phyloP scores from a whole-genome alignment of 176 grass and related monocot species.

The Typha latifolia region DNA sequence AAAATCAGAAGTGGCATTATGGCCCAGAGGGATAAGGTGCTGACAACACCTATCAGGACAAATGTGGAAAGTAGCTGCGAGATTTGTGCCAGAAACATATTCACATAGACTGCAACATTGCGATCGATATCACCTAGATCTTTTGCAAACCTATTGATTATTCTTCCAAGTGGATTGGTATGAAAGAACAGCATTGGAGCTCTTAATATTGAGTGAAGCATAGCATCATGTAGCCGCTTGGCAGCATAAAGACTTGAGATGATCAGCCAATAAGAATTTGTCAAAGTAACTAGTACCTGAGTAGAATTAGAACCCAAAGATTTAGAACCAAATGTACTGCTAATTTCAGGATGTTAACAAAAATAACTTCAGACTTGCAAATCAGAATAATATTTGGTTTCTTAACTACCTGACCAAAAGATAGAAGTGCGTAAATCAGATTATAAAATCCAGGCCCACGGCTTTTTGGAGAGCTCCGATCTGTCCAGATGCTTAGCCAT shows the following conservation, averaged over 20 bases:
- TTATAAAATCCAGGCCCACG: slow-evolving; percentile 77
- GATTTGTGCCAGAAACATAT: slow-evolving; percentile 95
- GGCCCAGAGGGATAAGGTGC: slow-evolving; percentile 92
- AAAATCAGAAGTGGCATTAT: slow-evolving; percentile 97
- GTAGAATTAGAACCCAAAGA: slow-evolving; percentile 1
- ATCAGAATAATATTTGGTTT: background rate
- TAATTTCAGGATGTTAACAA: too few species aligned
- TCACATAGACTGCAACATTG: slow-evolving; percentile 75
- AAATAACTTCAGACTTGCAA: too few species aligned
- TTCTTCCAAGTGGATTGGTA: slow-evolving; percentile 94
- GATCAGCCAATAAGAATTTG: slow-evolving; percentile 90
- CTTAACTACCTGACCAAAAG: slow-evolving; percentile 72
- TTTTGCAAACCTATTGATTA: slow-evolving; percentile 99
- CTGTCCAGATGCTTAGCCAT: slow-evolving; percentile 95
- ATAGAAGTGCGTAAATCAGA: slow-evolving; percentile 78
- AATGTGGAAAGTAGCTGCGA: slow-evolving; percentile 92
- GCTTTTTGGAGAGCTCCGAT: slow-evolving; percentile 61
- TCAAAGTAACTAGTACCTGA: slow-evolving; percentile 76
- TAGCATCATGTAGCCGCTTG: slow-evolving; percentile 78
- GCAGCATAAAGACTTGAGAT: slow-evolving; percentile 73
- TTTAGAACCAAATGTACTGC: background rate
- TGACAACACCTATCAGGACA: slow-evolving; percentile 90
- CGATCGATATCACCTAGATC: slow-evolving; percentile 92
- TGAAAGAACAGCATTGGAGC: slow-evolving; percentile 98
- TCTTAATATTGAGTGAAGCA: slow-evolving; percentile 96